phyloP scores from a whole-genome alignment of 2,329 filamentous ascomycete species.

The Talaromyces sp. region DNA sequence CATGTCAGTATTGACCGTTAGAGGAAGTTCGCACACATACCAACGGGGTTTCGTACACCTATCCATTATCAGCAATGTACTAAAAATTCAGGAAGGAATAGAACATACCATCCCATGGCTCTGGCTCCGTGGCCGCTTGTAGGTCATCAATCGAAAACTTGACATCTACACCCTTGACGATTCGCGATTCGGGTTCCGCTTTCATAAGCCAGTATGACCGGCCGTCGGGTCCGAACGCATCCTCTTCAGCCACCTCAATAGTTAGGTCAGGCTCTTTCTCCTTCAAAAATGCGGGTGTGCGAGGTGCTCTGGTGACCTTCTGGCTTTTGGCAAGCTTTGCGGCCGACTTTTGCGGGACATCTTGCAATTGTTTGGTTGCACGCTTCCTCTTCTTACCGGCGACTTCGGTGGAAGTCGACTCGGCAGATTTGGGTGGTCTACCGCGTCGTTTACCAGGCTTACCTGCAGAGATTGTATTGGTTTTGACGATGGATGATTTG shows the following conservation, averaged over 20 bases:
- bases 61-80: slow-evolving; percentile 21
- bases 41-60: slow-evolving; percentile 47
- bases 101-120: slow-evolving; percentile 82
- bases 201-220: slow-evolving; percentile 76
- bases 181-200: slow-evolving; percentile 79
- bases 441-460: slow-evolving; percentile 17
- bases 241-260: slow-evolving; percentile 18
- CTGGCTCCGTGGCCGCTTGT: slow-evolving; percentile 66
- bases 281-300: slow-evolving; percentile 10
- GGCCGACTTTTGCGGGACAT: slow-evolving; percentile 25
- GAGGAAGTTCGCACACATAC: slow-evolving; percentile 28
- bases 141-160: slow-evolving; percentile 94
- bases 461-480: slow-evolving; percentile 9
- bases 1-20: background rate
- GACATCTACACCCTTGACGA: slow-evolving; percentile 84
- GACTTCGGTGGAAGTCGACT: background rate
- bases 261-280: slow-evolving; percentile 22
- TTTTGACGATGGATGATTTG: background rate
- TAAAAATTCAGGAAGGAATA: background rate
- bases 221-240: slow-evolving; percentile 24
- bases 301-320: slow-evolving; percentile 1
- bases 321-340: slow-evolving; percentile 21
- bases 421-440: slow-evolving; percentile 14
- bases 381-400: slow-evolving; percentile 21
- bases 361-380: slow-evolving; percentile 16